Percentiles rank a stretch among this genome's conserved stretches.
These are phyloP conservation scores for Candolleomyces aberdarensis DNA, from an alignment of 768 basidiomycete species.

Conservation along the genomic window DNA sequence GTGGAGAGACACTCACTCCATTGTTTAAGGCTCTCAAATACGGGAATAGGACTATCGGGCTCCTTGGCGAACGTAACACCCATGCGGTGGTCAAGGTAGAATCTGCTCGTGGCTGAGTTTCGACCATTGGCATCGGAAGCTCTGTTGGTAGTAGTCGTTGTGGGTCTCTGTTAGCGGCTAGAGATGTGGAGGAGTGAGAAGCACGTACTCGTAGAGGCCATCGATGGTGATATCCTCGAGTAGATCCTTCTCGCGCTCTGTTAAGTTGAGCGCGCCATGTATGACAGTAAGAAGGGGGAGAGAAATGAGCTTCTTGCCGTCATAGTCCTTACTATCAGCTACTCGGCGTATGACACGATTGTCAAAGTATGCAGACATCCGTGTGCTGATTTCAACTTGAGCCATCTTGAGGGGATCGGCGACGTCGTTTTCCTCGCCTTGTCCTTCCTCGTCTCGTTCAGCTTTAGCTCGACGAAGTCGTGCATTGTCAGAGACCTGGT, in stretches of 20 bases:
- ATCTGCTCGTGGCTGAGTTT: slow-evolving; percentile 8
- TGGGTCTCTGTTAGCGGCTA: too few species aligned
- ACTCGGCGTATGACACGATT: slow-evolving; percentile 20
- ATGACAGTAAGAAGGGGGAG: slow-evolving; percentile 12
- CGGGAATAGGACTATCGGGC: slow-evolving; percentile 8
- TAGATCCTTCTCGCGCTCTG: slow-evolving; percentile 16
- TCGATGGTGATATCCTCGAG: slow-evolving; percentile 12
- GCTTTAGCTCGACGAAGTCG: slow-evolving; percentile 9
- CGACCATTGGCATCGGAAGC: too few species aligned
- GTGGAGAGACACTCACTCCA: slow-evolving; percentile 17
- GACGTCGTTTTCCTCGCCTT: too few species aligned
- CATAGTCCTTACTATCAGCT: slow-evolving; percentile 10
- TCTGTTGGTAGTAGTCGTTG: too few species aligned
- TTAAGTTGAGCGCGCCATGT: slow-evolving; percentile 11
- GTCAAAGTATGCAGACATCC: slow-evolving; percentile 17
- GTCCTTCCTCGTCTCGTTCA: slow-evolving; percentile 2
- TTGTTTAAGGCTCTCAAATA: slow-evolving; percentile 9
- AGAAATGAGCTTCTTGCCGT: slow-evolving; percentile 12
- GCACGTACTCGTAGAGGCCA: too few species aligned
- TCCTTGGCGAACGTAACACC: slow-evolving; percentile 12
- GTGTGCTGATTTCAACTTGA: slow-evolving; percentile 8
- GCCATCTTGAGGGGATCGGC: not conserved
- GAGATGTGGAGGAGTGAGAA: too few species aligned
- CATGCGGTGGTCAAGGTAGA: slow-evolving; percentile 18
- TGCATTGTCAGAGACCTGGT: slow-evolving; percentile 2